Evolutionary conservation across 495 filamentous ascomycete species (phyloP).

Genomic region (Hypoxylon intermedium): DNA sequence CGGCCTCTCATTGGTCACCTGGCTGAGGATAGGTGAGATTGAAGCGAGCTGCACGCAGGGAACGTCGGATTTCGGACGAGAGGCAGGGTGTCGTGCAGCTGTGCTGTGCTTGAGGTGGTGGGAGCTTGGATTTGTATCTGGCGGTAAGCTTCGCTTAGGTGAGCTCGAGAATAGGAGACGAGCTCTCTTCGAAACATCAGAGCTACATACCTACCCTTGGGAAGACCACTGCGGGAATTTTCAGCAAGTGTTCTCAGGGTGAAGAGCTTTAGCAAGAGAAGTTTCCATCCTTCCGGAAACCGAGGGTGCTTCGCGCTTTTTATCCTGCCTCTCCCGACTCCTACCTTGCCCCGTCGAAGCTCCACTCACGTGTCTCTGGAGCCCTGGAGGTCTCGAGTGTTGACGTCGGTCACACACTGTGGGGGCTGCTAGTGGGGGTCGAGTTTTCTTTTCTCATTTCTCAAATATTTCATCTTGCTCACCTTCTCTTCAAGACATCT

Average conservation of each 20-base stretch:
- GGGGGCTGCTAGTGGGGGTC: constrained; percentile 30
- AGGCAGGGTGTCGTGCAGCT: constrained; percentile 20
- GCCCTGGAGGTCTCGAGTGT: constrained; percentile 11
- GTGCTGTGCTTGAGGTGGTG: constrained; percentile 5
- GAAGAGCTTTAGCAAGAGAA: background rate
- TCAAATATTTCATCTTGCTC: background rate
- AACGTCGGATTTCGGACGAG: constrained; percentile 17
- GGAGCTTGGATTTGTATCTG: background rate
- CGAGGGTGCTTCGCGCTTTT: constrained; percentile 37
- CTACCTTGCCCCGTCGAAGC: constrained; percentile 14
- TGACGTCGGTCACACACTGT: constrained; percentile 21
- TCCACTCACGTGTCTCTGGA: constrained; percentile 32
- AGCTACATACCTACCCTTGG: background rate
- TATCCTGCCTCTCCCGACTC: constrained; percentile 32
- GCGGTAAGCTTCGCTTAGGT: background rate
- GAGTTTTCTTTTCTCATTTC: constrained; percentile 7
- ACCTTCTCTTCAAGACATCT: background rate
- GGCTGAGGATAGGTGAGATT: constrained; percentile 25
- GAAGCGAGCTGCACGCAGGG: constrained; percentile 25
- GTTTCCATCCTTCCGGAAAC: constrained; percentile 22
- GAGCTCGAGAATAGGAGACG: background rate
- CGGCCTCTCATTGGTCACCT: constrained; percentile 20
- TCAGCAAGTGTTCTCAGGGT: constrained; percentile 2
- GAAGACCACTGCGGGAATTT: constrained; percentile 12
- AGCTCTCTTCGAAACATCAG: background rate